Base-by-base conservation (phyloP, 116 monocot species). In the Iris pallida region DNA sequence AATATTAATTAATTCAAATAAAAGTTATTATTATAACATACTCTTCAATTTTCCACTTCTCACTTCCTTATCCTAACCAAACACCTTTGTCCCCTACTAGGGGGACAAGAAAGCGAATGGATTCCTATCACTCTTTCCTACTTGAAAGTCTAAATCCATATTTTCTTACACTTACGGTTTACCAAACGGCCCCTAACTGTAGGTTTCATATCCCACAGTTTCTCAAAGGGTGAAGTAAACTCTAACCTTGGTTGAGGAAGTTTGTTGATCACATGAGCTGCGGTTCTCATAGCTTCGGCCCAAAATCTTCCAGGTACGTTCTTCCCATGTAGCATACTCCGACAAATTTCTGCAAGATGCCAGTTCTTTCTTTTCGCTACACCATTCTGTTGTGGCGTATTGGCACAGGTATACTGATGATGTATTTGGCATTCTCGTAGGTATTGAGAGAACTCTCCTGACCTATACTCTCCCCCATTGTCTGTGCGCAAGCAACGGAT, bases 271-370 rank as follows among this genome's bases (percentile, higher is more conserved):
- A 63, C 63, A 63, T 44, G 40, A 63, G 42, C 5, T 45, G 63
- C 6, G 45, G 12, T 45, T n/a, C 6, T 63, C 42, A 63, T 63
- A 1, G 63, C 42, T 45, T 63, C 63, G 7, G 14, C 63, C 63
- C 16, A 63, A 46, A 63, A 63, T 60, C 40, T 9, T 43, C 45
- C 45, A 3, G 45, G 44, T 20, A 63, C 63, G 44, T 63, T 63
- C 45, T 63, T 63, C 12, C 42, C 63, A 63, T 63, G 63, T 20
- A 63, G 44, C 64, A 47, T 64, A 45, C 64, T 47, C 17, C 64
- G 44, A 47, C 45, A 45, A 4, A 47, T 64, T 47, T 64, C 64
- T 47, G 13, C 64, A 2, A 64, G 45, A 42, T 64, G 64, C 17
- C 64, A 0, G 45, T 64, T 64, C 6, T 47, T 64, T 16, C 64